Conservation (phyloP, 495 filamentous ascomycete species). For the Xylaria sp. region DNA sequence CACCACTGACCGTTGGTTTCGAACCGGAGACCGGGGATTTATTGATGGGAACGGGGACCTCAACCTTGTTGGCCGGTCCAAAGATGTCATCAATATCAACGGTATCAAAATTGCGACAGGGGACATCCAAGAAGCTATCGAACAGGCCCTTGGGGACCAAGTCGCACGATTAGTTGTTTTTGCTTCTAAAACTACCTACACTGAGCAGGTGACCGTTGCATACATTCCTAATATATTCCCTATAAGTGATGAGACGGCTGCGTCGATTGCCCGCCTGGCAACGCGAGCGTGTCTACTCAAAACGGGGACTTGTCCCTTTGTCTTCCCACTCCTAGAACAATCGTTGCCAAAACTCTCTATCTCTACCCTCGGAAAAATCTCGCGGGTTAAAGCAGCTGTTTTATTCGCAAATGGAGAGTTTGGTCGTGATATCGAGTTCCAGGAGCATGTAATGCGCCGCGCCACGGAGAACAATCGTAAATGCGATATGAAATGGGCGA, state of each 20-base stretch:
- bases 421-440: background rate
- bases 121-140: background rate
- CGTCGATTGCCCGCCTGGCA: background rate
- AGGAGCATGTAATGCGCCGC: background rate
- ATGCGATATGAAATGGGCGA: background rate
- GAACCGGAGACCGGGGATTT: background rate
- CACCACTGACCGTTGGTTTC: slow-evolving; percentile 8
- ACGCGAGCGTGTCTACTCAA: background rate
- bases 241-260: background rate
- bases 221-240: background rate
- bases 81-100: slow-evolving; percentile 12
- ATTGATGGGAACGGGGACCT: background rate
- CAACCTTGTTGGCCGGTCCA: background rate
- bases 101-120: background rate
- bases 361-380: slow-evolving; percentile 3
- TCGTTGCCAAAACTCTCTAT: background rate
- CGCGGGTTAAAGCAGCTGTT: background rate
- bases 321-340: background rate
- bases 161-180: background rate
- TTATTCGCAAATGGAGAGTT: background rate
- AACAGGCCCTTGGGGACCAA: background rate
- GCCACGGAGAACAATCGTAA: background rate
- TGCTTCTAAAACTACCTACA: background rate
- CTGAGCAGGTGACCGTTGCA: background rate
- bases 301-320: background rate